phyloP scores from a whole-genome alignment of 2,329 filamentous ascomycete species.

The Westerdykella sp. region DNA sequence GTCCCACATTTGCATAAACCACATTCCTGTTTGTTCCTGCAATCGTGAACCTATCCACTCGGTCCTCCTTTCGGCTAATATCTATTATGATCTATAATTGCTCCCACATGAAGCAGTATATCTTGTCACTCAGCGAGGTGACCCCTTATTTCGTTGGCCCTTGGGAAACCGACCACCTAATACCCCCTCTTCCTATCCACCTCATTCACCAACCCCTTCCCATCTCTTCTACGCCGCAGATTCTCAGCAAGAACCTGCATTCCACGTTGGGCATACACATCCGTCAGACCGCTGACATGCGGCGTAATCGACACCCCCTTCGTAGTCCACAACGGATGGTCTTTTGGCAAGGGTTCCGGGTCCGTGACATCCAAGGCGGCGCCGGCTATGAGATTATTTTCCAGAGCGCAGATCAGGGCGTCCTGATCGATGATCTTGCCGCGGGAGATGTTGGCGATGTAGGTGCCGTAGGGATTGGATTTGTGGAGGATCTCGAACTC shows the following conservation, averaged over 20 bases:
- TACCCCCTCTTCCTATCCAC: conserved; percentile 58
- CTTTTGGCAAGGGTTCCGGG: conserved; percentile 65
- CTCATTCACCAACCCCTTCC: conserved; percentile 54
- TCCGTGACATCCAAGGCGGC: conserved; percentile 75
- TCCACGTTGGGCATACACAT: conserved; percentile 51
- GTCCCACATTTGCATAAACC: no score
- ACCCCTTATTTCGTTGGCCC: no score
- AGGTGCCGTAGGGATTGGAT: conserved; percentile 44
- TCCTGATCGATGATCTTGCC: conserved; percentile 57
- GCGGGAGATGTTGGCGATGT: conserved; percentile 65
- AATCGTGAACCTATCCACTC: no score
- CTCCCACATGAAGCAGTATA: not conserved
- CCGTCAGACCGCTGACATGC: conserved; percentile 53
- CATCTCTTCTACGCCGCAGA: conserved; percentile 47
- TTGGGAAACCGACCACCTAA: conserved; percentile 28
- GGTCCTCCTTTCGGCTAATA: no score
- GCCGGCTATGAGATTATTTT: conserved; percentile 52
- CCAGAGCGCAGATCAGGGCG: conserved; percentile 57
- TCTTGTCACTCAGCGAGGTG: no score
- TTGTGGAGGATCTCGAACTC: conserved; percentile 53
- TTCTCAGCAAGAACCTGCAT: conserved; percentile 56
- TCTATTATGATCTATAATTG: not conserved
- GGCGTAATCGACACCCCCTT: conserved; percentile 65
- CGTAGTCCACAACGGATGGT: conserved; percentile 63
- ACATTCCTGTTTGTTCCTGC: no score